A percentile compares a stretch with the other conserved stretches of the same genome.
These are phyloP conservation scores for Chaetoceros muelleri DNA, from an alignment of 108 stramenopile genomes.

Conservation along the genomic window DNA sequence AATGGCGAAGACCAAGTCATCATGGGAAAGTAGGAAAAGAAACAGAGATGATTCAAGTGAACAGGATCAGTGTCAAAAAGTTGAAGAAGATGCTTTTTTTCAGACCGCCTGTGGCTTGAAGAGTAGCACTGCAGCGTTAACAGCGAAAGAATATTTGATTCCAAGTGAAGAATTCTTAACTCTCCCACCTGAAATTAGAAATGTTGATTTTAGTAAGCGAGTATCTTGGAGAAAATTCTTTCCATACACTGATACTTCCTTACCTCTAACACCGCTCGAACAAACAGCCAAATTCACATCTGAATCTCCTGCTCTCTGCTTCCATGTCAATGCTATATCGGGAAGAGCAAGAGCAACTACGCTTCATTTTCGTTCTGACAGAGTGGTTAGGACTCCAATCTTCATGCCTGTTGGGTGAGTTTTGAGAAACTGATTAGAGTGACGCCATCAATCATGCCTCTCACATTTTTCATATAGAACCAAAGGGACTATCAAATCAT, in stretches of 20 bases:
- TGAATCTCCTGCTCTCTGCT: slow-evolving; percentile 42
- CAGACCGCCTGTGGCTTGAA: neutral
- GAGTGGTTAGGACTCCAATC: slow-evolving; percentile 83
- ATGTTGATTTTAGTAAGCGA: slow-evolving; percentile 46
- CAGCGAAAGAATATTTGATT: slow-evolving; percentile 15
- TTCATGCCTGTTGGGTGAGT: slow-evolving; percentile 96
- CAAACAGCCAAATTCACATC: slow-evolving; percentile 29
- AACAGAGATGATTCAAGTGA: neutral
- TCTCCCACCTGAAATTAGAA: slow-evolving; percentile 46
- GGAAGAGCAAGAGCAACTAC: slow-evolving; percentile 64
- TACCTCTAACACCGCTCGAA: slow-evolving; percentile 37
- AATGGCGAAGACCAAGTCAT: neutral
- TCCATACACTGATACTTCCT: slow-evolving; percentile 31
- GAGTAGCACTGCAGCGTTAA: neutral
- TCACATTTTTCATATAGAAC: slow-evolving; percentile 20
- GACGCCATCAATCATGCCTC: neutral
- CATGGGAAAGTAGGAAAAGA: neutral
- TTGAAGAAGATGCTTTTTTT: neutral
- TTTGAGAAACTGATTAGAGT: neutral
- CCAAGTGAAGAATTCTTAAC: slow-evolving; percentile 22
- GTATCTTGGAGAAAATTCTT: slow-evolving; percentile 65
- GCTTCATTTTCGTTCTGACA: slow-evolving; percentile 56
- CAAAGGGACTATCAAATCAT: slow-evolving; percentile 91
- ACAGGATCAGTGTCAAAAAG: neutral
- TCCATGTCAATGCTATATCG: slow-evolving; percentile 55